Conservation (phyloP, 805 yeast species). For the Schwanniomyces occidentalis region DNA sequence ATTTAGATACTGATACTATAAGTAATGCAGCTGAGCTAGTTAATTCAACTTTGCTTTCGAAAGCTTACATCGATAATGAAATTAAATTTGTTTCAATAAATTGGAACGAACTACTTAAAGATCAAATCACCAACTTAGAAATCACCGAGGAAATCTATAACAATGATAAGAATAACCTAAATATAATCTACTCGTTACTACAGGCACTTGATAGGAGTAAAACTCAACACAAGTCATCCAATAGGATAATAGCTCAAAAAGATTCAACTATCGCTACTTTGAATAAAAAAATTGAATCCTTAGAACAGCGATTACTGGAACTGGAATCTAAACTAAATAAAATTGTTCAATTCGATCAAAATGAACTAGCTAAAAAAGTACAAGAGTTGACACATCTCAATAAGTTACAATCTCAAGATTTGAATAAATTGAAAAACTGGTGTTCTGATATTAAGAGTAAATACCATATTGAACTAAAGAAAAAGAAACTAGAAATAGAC, state of each 20-base stretch:
- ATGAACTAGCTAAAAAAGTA: conserved; percentile 13
- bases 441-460: conserved; percentile 30
- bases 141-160: conserved; percentile 31
- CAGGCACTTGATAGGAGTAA: conserved; percentile 34
- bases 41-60: conserved; percentile 32
- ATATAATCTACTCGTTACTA: conserved; percentile 34
- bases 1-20: conserved; percentile 33
- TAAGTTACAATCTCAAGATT: conserved; percentile 29
- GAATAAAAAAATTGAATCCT: conserved; percentile 17
- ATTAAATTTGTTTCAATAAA: conserved; percentile 35
- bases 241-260: conserved; percentile 26
- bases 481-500: conserved; percentile 31
- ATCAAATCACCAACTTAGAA: conserved; percentile 23
- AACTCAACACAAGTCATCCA: conserved; percentile 30
- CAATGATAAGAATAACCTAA: conserved; percentile 39
- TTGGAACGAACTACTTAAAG: conserved; percentile 29
- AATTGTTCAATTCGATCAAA: conserved; percentile 20
- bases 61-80: conserved; percentile 34
- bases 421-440: conserved; percentile 28
- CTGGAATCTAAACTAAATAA: conserved; percentile 18
- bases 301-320: conserved; percentile 19
- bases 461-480: conserved; percentile 36
- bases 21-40: conserved; percentile 37
- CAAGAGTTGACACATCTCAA: conserved; percentile 19
- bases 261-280: conserved; percentile 28